A percentile compares a stretch with the other conserved stretches of the same genome.
Conservation (phyloP, 1,284 basidiomycete genomes). For the Bjerkandera adusta region DNA sequence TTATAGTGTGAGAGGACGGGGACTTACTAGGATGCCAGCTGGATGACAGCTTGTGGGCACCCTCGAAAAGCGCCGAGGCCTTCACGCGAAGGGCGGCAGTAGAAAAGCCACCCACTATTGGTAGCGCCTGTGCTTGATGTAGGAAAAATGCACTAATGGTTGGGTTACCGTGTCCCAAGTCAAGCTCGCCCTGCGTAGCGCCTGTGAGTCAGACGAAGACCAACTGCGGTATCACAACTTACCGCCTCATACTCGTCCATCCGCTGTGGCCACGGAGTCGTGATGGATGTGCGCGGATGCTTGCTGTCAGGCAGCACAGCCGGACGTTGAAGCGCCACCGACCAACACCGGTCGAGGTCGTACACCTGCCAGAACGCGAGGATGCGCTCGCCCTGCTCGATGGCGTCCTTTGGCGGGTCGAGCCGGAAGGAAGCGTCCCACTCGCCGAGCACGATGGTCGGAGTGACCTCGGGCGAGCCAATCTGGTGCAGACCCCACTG, state of each 20-base stretch:
- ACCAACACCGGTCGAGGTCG: constrained; percentile 41
- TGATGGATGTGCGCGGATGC: constrained; percentile 35
- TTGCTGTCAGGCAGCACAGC: constrained; percentile 38
- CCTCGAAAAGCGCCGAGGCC: constrained; percentile 70
- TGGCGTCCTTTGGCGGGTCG: constrained; percentile 52
- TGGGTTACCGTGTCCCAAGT: constrained; percentile 46
- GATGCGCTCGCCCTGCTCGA: constrained; percentile 42
- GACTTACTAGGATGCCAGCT: constrained; percentile 59
- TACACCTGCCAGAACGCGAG: constrained; percentile 43
- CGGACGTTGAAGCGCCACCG: constrained; percentile 37
- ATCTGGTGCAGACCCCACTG: constrained; percentile 65
- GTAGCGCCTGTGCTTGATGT: constrained; percentile 47
- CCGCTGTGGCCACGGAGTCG: constrained; percentile 39
- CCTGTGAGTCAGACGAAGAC: constrained; percentile 2
- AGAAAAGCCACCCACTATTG: constrained; percentile 52
- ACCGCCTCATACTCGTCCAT: constrained; percentile 35
- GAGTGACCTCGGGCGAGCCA: constrained; percentile 31
- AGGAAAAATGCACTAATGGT: constrained; percentile 61
- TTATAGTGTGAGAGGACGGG: constrained; percentile 13
- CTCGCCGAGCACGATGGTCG: constrained; percentile 27
- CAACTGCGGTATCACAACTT: constrained; percentile 9
- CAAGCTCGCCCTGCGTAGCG: constrained; percentile 50
- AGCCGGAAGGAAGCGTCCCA: constrained; percentile 45
- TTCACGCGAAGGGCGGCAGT: constrained; percentile 64
- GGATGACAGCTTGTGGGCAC: constrained; percentile 56